Base-by-base conservation (phyloP, 2,329 filamentous ascomycete genomes). In the Pseudopyricularia javanii region DNA sequence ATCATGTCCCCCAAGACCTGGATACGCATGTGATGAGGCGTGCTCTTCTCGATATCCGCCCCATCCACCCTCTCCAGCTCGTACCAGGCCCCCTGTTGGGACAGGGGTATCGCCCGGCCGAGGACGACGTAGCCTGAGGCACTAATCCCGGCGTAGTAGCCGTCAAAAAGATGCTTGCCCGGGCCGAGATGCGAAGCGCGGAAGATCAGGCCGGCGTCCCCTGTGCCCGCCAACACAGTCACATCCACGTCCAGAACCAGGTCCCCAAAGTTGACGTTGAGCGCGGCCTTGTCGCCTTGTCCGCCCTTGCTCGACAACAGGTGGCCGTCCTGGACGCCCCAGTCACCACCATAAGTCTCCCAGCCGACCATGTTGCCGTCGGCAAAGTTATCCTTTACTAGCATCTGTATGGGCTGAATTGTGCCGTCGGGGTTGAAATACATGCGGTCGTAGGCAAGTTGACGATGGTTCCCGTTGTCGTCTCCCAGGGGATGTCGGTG, bases 361-460 rank as follows among this genome's bases (percentile, higher is more conserved):
- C 70, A 72, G 4, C 58, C 65, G 50, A 70, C 59, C 58, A 67
- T 64, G 24, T 65, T 58, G 8, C 68, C 68, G 51, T 72, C 67
- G 5, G 64, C 59, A 43, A 72, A 72, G 56, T 72, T 64, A 56
- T 73, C 69, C 54, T 67, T 65, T 9, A 72, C 70, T 12, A 70
- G 61, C 70, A 76, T 75, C 40, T 59, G 62, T 4, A 76, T 63
- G 1, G 66, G 66, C 47, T 63, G 58, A 40, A 75, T 74, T 35
- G 66, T 70, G 17, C 69, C 71, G 32, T 70, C 61, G 1, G 64
- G 63, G 54, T 71, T 66, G 56, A 76, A 75, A 55, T 69, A 64
- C 65, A 76, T 71, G 15, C 71, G 67, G 58, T 76, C 73, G 51
- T 75, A 74, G 33, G 71, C 71, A 3, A 71, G 60, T 15, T 70